A percentile compares a stretch with the other conserved stretches of the same genome.
These are phyloP conservation scores for Paramyrothecium roridum DNA, from an alignment of 2,329 filamentous ascomycete species.

Conservation along the genomic window DNA sequence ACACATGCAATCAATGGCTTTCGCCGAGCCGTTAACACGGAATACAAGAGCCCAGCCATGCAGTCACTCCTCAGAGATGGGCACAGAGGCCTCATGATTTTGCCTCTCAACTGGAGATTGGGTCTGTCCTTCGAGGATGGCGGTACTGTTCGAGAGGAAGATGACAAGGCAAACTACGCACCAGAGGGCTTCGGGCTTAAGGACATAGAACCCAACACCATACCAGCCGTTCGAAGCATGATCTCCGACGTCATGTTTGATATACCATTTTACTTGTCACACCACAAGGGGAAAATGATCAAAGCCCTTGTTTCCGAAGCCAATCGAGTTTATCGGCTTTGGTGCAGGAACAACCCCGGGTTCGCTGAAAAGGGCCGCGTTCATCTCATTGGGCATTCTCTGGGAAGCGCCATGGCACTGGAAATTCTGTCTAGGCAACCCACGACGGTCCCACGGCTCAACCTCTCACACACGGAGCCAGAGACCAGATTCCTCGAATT, in stretches of 20 bases:
- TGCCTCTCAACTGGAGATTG: conserved; percentile 92
- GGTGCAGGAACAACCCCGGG: conserved; percentile 89
- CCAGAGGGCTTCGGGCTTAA: conserved; percentile 64
- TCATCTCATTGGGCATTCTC: conserved; percentile 87
- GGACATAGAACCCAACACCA: conserved; percentile 87
- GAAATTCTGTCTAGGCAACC: conserved; percentile 91
- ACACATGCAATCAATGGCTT: conserved; percentile 94
- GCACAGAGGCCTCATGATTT: conserved; percentile 88
- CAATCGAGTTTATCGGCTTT: conserved; percentile 91
- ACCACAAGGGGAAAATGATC: conserved; percentile 95
- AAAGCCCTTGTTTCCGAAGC: conserved; percentile 84
- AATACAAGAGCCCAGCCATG: conserved; percentile 72
- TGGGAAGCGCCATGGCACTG: conserved; percentile 91
- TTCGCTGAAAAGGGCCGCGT: conserved; percentile 80
- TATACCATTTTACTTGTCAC: conserved; percentile 95
- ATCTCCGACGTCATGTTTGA: conserved; percentile 98
- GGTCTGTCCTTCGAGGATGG: conserved; percentile 84
- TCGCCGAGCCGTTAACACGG: conserved; percentile 79
- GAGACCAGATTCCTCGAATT: conserved; percentile 76
- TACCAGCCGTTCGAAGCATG: conserved; percentile 88
- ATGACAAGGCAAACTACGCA: conserved; percentile 47
- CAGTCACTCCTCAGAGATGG: conserved; percentile 70
- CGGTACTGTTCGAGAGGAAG: conserved; percentile 54
- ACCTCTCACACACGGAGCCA: conserved; percentile 35
- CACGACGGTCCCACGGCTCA: conserved; percentile 57